Evolutionary conservation across 2,329 filamentous ascomycete genomes (phyloP), one percentile per base, ranked within the genome.

Genomic region (Trichoderma semiorbis): DNA sequence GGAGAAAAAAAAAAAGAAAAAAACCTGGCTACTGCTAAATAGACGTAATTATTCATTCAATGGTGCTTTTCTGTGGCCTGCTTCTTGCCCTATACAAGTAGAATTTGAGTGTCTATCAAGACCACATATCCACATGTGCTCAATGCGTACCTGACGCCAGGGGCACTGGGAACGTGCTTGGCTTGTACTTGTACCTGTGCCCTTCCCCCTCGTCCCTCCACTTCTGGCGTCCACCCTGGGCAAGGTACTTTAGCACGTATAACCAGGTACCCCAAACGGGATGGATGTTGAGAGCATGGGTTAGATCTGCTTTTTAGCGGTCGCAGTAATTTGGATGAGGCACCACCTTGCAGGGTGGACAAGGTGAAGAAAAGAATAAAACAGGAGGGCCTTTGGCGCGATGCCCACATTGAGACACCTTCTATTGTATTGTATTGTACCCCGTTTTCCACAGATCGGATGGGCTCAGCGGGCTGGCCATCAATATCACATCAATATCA

Each of bases 181-280:
- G 7, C 39, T 47, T 32, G 62, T 47, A 50, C 62, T 43, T 30
- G 39, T 24, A 53, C 47, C 47, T 12, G 47, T 50, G 18, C 43
- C 43, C 21, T n/a, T 47, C n/a, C 43, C 28, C 24, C 39, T 64
- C 24, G 60, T 16, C 28, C 63, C 30, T 66, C 47, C 43, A 32
- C 47, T 60, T 47, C 50, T 55, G 47, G 47, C 63, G 28, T 67
- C 64, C 64, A 67, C 50, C 63, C 63, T 66, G 63, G 47, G 21
- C 47, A 53, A 30, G 16, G 43, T 34, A 66, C 34, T 18, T 30
- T 39, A 39, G 24, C 32, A 26, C 32, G 53, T 32, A 50, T 64
- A 58, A 21, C 50, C 50, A 67, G 64, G 64, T 53, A 61, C 67
- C 67, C 57, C 67, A 69, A 53, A 69, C 39, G 28, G 67, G 65